Evolutionary conservation across 1,139 yeast species (phyloP).

Genomic region (Wickerhamomyces sp.): DNA sequence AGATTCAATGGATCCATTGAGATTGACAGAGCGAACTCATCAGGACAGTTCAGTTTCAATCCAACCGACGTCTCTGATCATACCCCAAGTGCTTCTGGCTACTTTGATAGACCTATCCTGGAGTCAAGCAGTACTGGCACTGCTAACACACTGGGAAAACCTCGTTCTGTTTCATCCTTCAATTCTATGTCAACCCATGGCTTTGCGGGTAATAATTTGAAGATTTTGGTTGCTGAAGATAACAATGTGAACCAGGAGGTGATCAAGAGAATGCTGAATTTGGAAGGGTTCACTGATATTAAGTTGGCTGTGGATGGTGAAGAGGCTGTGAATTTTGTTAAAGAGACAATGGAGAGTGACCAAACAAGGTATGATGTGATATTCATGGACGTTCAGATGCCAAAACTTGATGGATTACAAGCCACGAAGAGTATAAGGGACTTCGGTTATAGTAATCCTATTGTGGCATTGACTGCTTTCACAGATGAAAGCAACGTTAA

Average conservation of each 20-base stretch:
- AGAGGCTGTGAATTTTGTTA: conserved; percentile 50
- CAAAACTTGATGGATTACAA: conserved; percentile 77
- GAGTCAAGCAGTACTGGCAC: conserved; percentile 14
- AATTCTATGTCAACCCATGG: conserved; percentile 11
- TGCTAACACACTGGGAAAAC: conserved; percentile 34
- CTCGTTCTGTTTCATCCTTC: conserved; percentile 17
- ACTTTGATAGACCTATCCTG: conserved; percentile 29
- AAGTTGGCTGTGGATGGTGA: conserved; percentile 87
- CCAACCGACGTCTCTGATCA: background rate
- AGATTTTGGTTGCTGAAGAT: conserved; percentile 90
- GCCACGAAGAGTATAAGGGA: conserved; percentile 77
- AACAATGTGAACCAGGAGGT: conserved; percentile 90
- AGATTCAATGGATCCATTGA: background rate
- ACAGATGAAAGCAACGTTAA: conserved; percentile 83
- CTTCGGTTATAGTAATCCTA: conserved; percentile 63
- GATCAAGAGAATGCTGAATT: conserved; percentile 71
- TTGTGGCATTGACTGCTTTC: conserved; percentile 90
- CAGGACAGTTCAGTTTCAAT: background rate
- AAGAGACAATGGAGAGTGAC: background rate
- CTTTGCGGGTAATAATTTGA: conserved; percentile 25
- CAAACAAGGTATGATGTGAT: conserved; percentile 47
- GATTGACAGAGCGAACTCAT: background rate
- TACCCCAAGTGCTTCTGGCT: conserved; percentile 1
- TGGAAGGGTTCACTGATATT: conserved; percentile 70
- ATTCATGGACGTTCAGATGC: conserved; percentile 98